These are phyloP conservation scores for Ambrosia hybrid DNA, from an alignment of 140 eudicot species.

Conservation along the genomic window DNA sequence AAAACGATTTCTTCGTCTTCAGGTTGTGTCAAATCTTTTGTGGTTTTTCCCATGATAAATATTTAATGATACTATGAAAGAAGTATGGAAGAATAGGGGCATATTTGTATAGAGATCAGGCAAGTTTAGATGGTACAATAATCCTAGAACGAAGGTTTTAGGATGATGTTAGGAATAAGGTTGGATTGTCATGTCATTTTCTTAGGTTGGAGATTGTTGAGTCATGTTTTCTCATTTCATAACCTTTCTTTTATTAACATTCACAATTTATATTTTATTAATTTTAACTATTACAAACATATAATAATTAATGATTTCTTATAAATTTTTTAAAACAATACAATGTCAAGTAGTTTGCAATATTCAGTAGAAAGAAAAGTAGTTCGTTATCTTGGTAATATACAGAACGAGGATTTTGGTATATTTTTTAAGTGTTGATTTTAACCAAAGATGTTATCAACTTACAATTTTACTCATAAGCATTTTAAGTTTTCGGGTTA, in stretches of 20 bases:
- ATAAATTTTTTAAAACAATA: too few relatives aligned
- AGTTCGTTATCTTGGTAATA: too few relatives aligned
- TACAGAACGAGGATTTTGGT: too few relatives aligned
- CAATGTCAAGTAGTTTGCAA: too few relatives aligned
- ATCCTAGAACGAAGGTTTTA: constrained; percentile 6
- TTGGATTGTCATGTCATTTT: constrained; percentile 30
- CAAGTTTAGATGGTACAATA: neutral
- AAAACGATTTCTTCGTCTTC: constrained; percentile 53
- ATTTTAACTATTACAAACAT: too few relatives aligned
- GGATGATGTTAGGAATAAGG: constrained; percentile 39
- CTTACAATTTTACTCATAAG: too few relatives aligned
- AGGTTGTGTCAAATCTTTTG: constrained; percentile 24
- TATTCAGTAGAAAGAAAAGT: too few relatives aligned
- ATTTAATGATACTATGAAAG: neutral
- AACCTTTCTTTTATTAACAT: neutral
- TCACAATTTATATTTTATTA: neutral
- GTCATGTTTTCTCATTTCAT: constrained; percentile 33
- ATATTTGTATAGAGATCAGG: constrained; percentile 23
- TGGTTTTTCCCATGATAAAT: constrained; percentile 41
- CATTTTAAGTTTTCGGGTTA: too few relatives aligned
- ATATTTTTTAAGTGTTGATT: too few relatives aligned
- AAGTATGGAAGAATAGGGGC: neutral
- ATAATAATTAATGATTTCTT: too few relatives aligned
- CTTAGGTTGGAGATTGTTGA: constrained; percentile 49
- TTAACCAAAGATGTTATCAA: too few relatives aligned